phyloP scores from a whole-genome alignment of 1,139 yeast genomes.

The Martiniozyma asiatica region DNA sequence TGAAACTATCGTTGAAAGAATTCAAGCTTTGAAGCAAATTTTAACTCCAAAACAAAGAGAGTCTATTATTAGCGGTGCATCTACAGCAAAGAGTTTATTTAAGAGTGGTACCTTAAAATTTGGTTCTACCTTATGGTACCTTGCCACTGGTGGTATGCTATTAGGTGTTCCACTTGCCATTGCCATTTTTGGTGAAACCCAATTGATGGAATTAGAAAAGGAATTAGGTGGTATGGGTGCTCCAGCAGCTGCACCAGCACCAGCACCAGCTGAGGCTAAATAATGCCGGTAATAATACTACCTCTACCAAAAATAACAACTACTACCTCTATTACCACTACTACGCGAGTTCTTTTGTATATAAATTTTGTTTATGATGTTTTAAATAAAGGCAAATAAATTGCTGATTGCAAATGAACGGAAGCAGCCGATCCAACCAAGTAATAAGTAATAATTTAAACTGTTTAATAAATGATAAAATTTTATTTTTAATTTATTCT shows the following conservation, averaged over 20 bases:
- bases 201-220: conserved; percentile 84
- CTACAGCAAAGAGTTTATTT: conserved; percentile 23
- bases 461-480: no score
- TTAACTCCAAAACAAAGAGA: conserved; percentile 78
- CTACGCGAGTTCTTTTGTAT: no score
- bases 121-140: conserved; percentile 73
- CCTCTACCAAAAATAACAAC: no score
- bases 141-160: conserved; percentile 73
- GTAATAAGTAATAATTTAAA: no score
- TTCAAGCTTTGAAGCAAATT: conserved; percentile 83
- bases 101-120: conserved; percentile 41
- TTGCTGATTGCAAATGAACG: no score
- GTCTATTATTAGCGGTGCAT: conserved; percentile 4
- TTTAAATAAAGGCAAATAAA: no score
- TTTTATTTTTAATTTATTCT: no score
- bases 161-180: conserved; percentile 89
- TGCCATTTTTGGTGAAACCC: conserved; percentile 85
- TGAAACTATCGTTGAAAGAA: conserved; percentile 79
- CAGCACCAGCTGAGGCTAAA: conserved; percentile 29
- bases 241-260: conserved; percentile 72
- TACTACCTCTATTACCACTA: no score
- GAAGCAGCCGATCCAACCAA: no score
- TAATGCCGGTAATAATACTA: no score
- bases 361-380: no score
- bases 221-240: conserved; percentile 73